Conservation (phyloP, 257 asterid species). For the Solanum chmielewskii region DNA sequence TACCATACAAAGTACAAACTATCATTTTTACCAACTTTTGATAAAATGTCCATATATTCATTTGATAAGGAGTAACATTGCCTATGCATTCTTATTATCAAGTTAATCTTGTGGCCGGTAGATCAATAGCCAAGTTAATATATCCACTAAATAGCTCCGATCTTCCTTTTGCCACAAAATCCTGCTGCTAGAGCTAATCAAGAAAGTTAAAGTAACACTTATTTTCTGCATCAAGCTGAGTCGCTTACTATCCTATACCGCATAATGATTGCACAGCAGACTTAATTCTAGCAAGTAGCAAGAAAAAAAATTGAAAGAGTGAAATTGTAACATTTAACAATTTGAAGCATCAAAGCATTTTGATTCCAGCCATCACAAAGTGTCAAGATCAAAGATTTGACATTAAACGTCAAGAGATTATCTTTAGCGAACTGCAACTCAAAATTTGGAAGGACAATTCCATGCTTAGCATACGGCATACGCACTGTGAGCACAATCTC, state of each 20-base stretch:
- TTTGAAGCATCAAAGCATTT: background rate
- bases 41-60: background rate
- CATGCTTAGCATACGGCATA: background rate
- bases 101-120: background rate
- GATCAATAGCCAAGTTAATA: background rate
- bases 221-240: background rate
- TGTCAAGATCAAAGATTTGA: background rate
- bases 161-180: background rate
- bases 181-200: background rate
- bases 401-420: background rate
- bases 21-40: background rate
- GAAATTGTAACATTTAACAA: background rate
- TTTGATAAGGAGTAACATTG: background rate
- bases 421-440: background rate
- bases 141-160: background rate
- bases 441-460: background rate
- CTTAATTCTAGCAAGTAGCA: background rate
- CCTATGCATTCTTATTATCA: background rate
- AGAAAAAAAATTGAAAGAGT: background rate
- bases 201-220: background rate
- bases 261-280: background rate
- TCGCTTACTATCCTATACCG: background rate
- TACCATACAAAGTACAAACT: background rate
- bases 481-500: background rate
- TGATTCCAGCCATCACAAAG: background rate